Evolutionary conservation across 2,329 filamentous ascomycete species (phyloP), one percentile per base, ranked within the genome.

Genomic region (Leptographium radiaticola): DNA sequence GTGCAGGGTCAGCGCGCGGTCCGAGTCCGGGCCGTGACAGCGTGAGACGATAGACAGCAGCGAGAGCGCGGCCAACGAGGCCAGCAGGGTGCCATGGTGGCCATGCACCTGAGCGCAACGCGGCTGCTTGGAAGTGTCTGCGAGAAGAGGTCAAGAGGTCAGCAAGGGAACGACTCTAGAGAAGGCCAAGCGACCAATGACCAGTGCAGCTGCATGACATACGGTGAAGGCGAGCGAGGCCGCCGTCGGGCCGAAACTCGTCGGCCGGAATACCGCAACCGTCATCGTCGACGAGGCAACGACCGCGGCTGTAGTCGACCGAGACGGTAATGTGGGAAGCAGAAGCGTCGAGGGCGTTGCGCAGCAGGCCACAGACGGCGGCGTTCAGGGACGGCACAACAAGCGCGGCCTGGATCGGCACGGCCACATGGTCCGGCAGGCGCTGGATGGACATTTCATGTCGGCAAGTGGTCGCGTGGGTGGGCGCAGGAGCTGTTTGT

Each of bases 341-440:
- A 47, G 72, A 71, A 5, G 89, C 88, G 71, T 98, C 93, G 13
- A 98, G 74, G 0, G 89, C 81, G 66, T 98, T 98, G 65, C 85
- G 81, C 31, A 94, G 61, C 11, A 97, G 75, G 47, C 86, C 87
- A 53, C 81, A 72, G 15, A 87, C 71, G 6, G 87, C 89, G 31
- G 71, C 77, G 60, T 84, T 84, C 36, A 97, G 72, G 46, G 82
- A 85, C 2, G 82, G 86, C 60, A 97, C 84, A 53, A 78, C 74
- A n/a, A 81, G 81, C 0, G 91, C 94, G 0, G 91, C 95, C 64
- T 84, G 87, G 70, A 98, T 84, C 65, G 89, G 87, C 49, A 84
- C 80, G 61, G 82, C 75, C 54, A 86, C 87, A 59, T 86, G 75
- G 40, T 77, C 70, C 13, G 89, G 86, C 56, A 95, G 75, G 51